These are phyloP conservation scores for Pelargonium australe DNA, from an alignment of 441 rosid species.

Conservation along the genomic window DNA sequence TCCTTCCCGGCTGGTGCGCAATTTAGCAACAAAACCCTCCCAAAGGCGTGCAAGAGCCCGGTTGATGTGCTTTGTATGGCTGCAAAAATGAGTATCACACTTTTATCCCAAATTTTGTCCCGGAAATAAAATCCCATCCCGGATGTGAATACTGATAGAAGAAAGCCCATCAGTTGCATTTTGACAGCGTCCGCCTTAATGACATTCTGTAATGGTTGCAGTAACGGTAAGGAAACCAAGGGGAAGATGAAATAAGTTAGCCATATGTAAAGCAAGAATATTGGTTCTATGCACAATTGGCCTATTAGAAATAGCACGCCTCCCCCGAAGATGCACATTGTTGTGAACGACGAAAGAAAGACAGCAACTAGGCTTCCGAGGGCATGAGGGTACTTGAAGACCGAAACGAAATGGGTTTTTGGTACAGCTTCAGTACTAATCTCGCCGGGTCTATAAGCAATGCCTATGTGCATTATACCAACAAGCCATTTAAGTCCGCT, in stretches of 20 bases:
- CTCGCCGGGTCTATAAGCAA: conserved; percentile 26
- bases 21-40: conserved; percentile 40
- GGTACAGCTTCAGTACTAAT: conserved; percentile 8
- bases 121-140: conserved; percentile 39
- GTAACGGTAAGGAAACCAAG: conserved; percentile 32
- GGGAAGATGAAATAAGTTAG: conserved; percentile 48
- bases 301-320: conserved; percentile 37
- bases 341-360: conserved; percentile 40
- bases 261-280: conserved; percentile 33
- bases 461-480: conserved; percentile 32
- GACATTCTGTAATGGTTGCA: conserved; percentile 37
- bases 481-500: conserved; percentile 51
- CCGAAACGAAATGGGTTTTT: conserved; percentile 27
- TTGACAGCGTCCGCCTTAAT: conserved; percentile 34
- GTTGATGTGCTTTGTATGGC: conserved; percentile 42
- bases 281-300: conserved; percentile 38
- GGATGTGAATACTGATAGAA: conserved; percentile 37
- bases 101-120: conserved; percentile 30
- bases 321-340: conserved; percentile 51
- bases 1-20: conserved; percentile 46
- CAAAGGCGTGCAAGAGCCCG: conserved; percentile 41
- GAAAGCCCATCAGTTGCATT: conserved; percentile 46
- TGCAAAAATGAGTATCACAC: conserved; percentile 32
- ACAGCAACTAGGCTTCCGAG: conserved; percentile 31
- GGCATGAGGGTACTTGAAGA: conserved; percentile 40